Evolutionary conservation across 164 flowering plant genomes (phyloP).

Genomic region (Magnolia sinica): DNA sequence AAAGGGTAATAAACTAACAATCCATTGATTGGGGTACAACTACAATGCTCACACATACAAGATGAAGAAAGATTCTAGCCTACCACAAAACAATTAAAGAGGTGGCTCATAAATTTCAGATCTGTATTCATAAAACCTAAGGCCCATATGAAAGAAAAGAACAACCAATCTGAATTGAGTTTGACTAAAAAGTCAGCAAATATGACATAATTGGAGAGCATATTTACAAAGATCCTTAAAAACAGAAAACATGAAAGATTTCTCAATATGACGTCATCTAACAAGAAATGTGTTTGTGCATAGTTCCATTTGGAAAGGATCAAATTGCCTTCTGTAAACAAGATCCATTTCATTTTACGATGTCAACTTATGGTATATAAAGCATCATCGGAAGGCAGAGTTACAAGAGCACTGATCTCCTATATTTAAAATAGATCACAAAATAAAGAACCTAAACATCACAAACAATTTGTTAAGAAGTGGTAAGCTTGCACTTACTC

Average conservation of each 20-base stretch:
- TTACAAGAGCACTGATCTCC: not conserved
- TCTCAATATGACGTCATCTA: not conserved
- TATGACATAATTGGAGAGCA: not conserved
- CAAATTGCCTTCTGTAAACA: not conserved
- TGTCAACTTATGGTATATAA: not conserved
- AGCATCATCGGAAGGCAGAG: not conserved
- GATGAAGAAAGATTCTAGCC: too few relatives aligned
- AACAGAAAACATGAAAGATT: not conserved
- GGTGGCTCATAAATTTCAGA: too few relatives aligned
- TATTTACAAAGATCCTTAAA: not conserved
- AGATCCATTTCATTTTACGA: not conserved
- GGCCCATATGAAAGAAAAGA: too few relatives aligned
- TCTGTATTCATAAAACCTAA: too few relatives aligned
- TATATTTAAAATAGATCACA: not conserved
- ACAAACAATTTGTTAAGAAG: not conserved
- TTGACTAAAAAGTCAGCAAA: too few relatives aligned
- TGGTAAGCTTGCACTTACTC: slow-evolving; percentile 44
- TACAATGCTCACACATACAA: too few relatives aligned
- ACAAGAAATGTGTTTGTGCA: not conserved
- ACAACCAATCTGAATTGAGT: too few relatives aligned
- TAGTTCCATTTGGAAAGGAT: not conserved
- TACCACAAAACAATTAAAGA: too few relatives aligned
- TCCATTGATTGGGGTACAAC: too few relatives aligned
- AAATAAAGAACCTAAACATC: not conserved
- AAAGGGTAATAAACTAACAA: too few relatives aligned